These are phyloP conservation scores for Echites panduratus DNA, from an alignment of 257 asterid genomes.

Conservation along the genomic window DNA sequence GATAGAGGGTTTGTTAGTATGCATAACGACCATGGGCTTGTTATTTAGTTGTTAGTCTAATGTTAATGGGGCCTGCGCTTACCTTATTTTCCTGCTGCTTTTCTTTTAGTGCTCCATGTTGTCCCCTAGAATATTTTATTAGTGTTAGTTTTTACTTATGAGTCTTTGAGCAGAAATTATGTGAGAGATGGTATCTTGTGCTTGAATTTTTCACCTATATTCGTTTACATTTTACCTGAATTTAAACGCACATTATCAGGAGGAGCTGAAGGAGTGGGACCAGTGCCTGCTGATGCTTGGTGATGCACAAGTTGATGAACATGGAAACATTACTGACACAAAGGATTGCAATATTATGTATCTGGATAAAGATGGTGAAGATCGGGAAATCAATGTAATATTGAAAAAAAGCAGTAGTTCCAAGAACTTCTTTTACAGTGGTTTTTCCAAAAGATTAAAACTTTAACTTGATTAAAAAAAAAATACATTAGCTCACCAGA, in stretches of 20 bases:
- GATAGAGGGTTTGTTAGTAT: background rate
- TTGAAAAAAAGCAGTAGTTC: background rate
- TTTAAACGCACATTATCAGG: slow-evolving; percentile 34
- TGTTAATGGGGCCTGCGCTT: background rate
- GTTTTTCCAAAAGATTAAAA: background rate
- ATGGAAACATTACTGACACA: slow-evolving; percentile 77
- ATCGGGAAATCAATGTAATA: slow-evolving; percentile 92
- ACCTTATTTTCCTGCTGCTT: background rate
- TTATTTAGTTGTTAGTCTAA: background rate
- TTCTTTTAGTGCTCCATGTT: background rate
- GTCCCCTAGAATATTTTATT: background rate
- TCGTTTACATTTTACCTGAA: background rate
- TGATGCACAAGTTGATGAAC: slow-evolving; percentile 89
- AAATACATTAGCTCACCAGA: background rate
- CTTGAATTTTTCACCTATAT: background rate
- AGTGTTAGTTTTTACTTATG: background rate
- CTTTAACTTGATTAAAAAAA: background rate
- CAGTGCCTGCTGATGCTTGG: slow-evolving; percentile 93
- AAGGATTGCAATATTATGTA: slow-evolving; percentile 72
- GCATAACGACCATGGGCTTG: background rate
- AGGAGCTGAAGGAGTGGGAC: slow-evolving; percentile 96
- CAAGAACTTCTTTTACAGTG: background rate
- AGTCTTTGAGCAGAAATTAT: background rate
- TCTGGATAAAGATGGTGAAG: slow-evolving; percentile 92
- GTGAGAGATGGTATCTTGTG: background rate